Evolutionary conservation across 768 basidiomycete genomes (phyloP).

Genomic region (Naganishia friedmannii): DNA sequence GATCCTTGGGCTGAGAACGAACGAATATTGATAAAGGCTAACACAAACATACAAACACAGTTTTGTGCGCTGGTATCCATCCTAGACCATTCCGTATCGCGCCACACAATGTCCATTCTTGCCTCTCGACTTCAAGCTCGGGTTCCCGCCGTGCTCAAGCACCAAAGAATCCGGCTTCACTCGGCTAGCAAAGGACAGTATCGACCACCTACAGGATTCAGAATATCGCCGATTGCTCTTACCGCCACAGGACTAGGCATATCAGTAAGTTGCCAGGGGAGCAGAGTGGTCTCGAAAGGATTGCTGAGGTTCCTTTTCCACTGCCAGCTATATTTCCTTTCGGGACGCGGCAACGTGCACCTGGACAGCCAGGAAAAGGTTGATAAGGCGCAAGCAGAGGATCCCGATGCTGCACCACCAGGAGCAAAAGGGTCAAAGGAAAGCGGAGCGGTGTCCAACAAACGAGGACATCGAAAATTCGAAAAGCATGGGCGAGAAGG

Average conservation of each 20-base stretch:
- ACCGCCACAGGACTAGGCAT: constrained; percentile 7
- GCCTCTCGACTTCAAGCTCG: background rate
- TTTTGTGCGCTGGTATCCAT: background rate
- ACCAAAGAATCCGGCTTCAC: background rate
- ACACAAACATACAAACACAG: too few relatives aligned
- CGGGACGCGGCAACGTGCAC: background rate
- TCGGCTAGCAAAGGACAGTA: background rate
- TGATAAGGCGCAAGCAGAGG: constrained; percentile 14
- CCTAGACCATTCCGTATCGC: background rate
- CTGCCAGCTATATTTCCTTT: background rate
- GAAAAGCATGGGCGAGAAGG: background rate
- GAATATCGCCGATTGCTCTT: background rate
- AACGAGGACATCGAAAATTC: background rate
- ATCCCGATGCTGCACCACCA: constrained; percentile 15
- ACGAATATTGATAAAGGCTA: too few relatives aligned
- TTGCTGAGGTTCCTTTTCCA: background rate
- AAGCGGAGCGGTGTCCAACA: constrained; percentile 1
- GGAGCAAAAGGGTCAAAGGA: constrained; percentile 18
- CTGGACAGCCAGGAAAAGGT: constrained; percentile 19
- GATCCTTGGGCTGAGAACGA: background rate
- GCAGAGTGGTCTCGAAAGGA: background rate
- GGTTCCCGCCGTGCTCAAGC: background rate
- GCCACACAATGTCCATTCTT: background rate
- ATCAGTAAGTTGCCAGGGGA: background rate
- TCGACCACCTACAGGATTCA: background rate